phyloP scores from a whole-genome alignment of 106 monocot genomes.

The Dendrobium catenatum region DNA sequence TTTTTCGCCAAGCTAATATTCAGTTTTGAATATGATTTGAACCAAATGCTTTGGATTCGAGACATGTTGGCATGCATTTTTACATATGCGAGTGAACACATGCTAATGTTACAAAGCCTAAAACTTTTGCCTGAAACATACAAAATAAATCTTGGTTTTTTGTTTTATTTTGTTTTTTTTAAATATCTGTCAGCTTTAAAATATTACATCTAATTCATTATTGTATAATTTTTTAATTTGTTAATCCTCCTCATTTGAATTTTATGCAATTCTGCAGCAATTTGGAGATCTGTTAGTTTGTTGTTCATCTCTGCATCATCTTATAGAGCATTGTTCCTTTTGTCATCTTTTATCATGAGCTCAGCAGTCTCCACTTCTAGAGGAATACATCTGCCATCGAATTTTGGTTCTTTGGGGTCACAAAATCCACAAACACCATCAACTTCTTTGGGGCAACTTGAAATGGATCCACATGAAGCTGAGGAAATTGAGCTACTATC shows the following conservation, averaged over 20 bases:
- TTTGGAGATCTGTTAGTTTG: slow-evolving; percentile 1
- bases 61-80: neutral
- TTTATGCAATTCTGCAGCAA: neutral
- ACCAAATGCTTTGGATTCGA: neutral
- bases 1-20: neutral
- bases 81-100: neutral
- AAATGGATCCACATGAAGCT: slow-evolving; percentile 27
- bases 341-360: slow-evolving; percentile 28
- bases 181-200: neutral
- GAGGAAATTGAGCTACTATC: slow-evolving; percentile 59
- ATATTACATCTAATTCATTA: neutral
- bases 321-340: neutral
- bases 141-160: neutral
- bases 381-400: slow-evolving; percentile 18
- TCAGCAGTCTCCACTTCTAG: slow-evolving; percentile 41
- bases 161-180: neutral
- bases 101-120: neutral
- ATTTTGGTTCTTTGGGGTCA: slow-evolving; percentile 39
- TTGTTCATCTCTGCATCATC: neutral
- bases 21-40: neutral
- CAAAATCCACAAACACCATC: slow-evolving; percentile 22
- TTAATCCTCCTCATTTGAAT: neutral
- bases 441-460: slow-evolving; percentile 25
- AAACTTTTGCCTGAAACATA: neutral
- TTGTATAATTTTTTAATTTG: neutral